These are phyloP conservation scores for Ogataea henricii DNA, from an alignment of 805 yeast species.

Conservation along the genomic window DNA sequence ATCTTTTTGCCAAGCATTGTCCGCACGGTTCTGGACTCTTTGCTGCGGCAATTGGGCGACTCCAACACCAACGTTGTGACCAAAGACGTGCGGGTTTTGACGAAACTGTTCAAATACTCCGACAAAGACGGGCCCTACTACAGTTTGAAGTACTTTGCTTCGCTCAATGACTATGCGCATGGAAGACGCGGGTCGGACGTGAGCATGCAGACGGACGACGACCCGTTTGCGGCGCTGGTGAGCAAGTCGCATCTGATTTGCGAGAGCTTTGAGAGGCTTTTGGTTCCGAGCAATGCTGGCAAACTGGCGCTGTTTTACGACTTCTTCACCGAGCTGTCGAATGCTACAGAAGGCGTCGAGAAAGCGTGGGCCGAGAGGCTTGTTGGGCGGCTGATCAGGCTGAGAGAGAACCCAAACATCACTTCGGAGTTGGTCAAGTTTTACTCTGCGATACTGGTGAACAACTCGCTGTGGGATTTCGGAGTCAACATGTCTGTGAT, in stretches of 20 bases:
- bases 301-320: slow-evolving; percentile 25
- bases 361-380: slow-evolving; percentile 20
- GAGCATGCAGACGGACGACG: slow-evolving; percentile 38
- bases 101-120: slow-evolving; percentile 39
- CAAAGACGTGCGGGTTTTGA: slow-evolving; percentile 49
- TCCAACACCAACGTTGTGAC: slow-evolving; percentile 50
- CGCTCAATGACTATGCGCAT: slow-evolving; percentile 23
- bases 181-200: slow-evolving; percentile 41
- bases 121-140: slow-evolving; percentile 35
- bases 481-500: slow-evolving; percentile 31
- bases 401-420: slow-evolving; percentile 25
- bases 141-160: slow-evolving; percentile 28
- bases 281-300: slow-evolving; percentile 17
- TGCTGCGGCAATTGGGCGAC: slow-evolving; percentile 44
- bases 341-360: slow-evolving; percentile 31
- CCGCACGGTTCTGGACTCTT: slow-evolving; percentile 29
- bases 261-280: slow-evolving; percentile 18
- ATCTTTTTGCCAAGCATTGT: slow-evolving; percentile 38
- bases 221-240: slow-evolving; percentile 28
- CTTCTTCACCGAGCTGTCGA: slow-evolving; percentile 29
- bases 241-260: slow-evolving; percentile 19
- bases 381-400: slow-evolving; percentile 18
- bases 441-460: slow-evolving; percentile 36
- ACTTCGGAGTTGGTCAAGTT: slow-evolving; percentile 39
- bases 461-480: slow-evolving; percentile 35